Evolutionary conservation across 306 rosid species (phyloP).

Genomic region (Citrullus amarus): DNA sequence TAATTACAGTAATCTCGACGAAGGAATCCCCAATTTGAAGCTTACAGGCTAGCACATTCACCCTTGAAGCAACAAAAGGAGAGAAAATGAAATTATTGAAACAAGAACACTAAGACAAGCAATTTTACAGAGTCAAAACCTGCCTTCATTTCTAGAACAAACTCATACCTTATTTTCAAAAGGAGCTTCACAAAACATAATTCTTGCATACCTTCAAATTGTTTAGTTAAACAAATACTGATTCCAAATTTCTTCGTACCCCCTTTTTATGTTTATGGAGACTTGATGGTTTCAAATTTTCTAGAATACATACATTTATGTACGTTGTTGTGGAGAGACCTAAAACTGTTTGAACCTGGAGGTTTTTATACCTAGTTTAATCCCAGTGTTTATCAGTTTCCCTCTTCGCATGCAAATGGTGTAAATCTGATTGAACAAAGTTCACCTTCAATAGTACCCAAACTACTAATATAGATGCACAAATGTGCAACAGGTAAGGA

Average conservation of each 20-base stretch:
- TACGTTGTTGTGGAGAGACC: not conserved
- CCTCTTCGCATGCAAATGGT: not conserved
- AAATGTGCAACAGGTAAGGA: not conserved
- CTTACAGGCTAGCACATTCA: not conserved
- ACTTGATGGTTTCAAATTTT: not conserved
- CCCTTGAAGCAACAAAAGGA: constrained; percentile 3
- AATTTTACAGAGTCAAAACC: not conserved
- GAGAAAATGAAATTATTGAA: not conserved
- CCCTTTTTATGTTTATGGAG: not conserved
- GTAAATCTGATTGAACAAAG: not conserved
- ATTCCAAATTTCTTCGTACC: not conserved
- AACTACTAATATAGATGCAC: not conserved
- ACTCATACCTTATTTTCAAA: not conserved
- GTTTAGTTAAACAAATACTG: not conserved
- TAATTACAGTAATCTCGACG: not conserved
- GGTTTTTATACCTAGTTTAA: not conserved
- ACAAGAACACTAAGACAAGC: not conserved
- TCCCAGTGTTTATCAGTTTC: not conserved
- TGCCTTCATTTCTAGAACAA: not conserved
- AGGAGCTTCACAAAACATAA: not conserved
- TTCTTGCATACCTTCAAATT: not conserved
- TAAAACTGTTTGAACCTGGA: not conserved
- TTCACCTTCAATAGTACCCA: not conserved
- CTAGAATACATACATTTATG: not conserved
- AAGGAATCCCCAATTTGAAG: not conserved